Conservation (phyloP, 106 monocot genomes). For the Cymbidium sinense region DNA sequence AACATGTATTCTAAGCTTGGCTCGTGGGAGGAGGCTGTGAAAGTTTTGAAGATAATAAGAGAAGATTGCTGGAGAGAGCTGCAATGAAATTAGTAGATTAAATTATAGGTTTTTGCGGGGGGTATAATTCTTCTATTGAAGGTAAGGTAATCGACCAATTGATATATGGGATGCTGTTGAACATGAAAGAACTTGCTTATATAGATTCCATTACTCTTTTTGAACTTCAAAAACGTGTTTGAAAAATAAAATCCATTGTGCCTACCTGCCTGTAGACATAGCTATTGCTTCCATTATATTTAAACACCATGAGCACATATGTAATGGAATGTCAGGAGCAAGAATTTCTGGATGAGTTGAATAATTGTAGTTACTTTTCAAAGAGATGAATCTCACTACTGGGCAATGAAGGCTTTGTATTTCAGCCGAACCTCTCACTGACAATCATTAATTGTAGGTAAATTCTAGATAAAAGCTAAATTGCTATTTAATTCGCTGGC, state of each 20-base stretch:
- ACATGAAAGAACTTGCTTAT: conserved; percentile 27
- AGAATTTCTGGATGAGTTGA: too few species aligned
- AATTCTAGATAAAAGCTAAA: too few species aligned
- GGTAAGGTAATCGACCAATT: conserved; percentile 7
- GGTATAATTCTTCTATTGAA: conserved; percentile 27
- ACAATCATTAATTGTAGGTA: too few species aligned
- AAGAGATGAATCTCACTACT: too few species aligned
- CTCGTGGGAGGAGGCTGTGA: conserved; percentile 57
- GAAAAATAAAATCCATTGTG: not conserved
- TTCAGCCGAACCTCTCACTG: too few species aligned
- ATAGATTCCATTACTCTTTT: not conserved
- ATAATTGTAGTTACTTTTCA: too few species aligned
- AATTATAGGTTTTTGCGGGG: conserved; percentile 38
- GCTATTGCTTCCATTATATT: too few species aligned
- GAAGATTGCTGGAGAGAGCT: conserved; percentile 64
- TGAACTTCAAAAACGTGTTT: not conserved
- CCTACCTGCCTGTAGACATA: too few species aligned
- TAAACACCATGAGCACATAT: too few species aligned
- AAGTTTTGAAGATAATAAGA: conserved; percentile 43
- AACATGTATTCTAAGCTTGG: conserved; percentile 74
- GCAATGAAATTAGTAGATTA: conserved; percentile 32
- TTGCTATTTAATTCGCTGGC: too few species aligned
- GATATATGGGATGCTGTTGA: conserved; percentile 36
- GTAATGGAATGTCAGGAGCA: too few species aligned
- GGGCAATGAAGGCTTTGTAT: too few species aligned